Conservation (phyloP, 371 early-diverging fungal genomes). For the Lichtheimia corymbifera region DNA sequence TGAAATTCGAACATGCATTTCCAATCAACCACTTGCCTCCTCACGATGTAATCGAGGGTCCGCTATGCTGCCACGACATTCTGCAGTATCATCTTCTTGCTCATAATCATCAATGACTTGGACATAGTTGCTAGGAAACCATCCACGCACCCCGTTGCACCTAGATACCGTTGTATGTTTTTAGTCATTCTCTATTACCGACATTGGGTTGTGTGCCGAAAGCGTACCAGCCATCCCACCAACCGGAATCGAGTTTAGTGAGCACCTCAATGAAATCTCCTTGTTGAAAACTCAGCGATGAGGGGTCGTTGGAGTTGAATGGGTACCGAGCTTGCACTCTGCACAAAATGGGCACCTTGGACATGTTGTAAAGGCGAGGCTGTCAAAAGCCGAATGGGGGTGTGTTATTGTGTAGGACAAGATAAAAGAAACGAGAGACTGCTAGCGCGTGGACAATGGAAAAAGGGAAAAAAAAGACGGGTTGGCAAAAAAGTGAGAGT, state of each 20-base stretch:
- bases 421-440: constrained; percentile 1
- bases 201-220: background rate
- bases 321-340: constrained; percentile 74
- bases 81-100: constrained; percentile 10
- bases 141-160: constrained; percentile 70
- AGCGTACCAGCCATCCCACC: constrained; percentile 85
- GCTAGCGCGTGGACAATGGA: background rate
- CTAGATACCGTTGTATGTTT: constrained; percentile 13
- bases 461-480: background rate
- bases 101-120: constrained; percentile 47
- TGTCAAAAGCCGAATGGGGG: background rate
- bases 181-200: background rate
- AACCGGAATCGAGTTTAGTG: constrained; percentile 81
- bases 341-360: constrained; percentile 31
- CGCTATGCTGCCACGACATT: no score
- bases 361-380: constrained; percentile 11
- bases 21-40: no score
- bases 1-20: no score
- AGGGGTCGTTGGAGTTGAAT: constrained; percentile 74
- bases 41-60: no score
- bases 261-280: constrained; percentile 87
- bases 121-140: constrained; percentile 91
- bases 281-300: constrained; percentile 64
- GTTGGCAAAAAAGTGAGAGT: background rate
- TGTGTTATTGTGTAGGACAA: background rate